Base-by-base conservation (phyloP, 805 yeast genomes). In the Naumovozyma castellii region DNA sequence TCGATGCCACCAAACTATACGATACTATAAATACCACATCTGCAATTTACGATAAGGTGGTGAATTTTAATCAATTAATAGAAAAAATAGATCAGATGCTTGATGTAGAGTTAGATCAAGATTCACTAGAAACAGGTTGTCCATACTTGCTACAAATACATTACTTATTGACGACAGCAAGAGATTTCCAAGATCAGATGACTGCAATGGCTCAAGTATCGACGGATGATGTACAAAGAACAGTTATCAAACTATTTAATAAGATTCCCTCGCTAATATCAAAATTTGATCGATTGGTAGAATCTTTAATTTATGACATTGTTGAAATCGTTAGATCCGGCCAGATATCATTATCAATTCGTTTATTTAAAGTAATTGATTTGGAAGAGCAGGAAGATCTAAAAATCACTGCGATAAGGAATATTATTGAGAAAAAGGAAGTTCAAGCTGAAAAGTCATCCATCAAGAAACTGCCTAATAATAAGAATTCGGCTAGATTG, bases 151-250 rank as follows among this genome's bases (percentile, higher is more conserved):
- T 86, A 36, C 55, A 69, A 18, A 75, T 83, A 10, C 97, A 90
- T 59, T 84, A 70, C 57, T 66, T 72, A 44, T 68, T 90, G 43
- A 80, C 78, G 35, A 73, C 73, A 51, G 74, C 85, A 15, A 69
- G 94, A 38, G 90, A 86, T 59, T 77, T 88, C 48, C 76, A 72
- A 46, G 97, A 90, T 47, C 83, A 80, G 54, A 70, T 88, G 39
- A 68, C 68, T 42, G 63, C 60, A n/a, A 70, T 81, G 59, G 69
- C 84, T 25, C 65, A 45, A 45, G 57, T 63, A 8, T 64, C 74
- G 1, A 65, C 78, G 1, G 78, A 75, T 25, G 95, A 88, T 56
- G 75, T 80, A 13, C 72, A 76, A 47, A 69, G 80, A 32, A 80
- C 85, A 5, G 73, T 83, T n/a, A 57, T 61, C 30, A 75, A 75